These are phyloP conservation scores for Pythium scleroteichum DNA, from an alignment of 352 stramenopile genomes.

Conservation along the genomic window DNA sequence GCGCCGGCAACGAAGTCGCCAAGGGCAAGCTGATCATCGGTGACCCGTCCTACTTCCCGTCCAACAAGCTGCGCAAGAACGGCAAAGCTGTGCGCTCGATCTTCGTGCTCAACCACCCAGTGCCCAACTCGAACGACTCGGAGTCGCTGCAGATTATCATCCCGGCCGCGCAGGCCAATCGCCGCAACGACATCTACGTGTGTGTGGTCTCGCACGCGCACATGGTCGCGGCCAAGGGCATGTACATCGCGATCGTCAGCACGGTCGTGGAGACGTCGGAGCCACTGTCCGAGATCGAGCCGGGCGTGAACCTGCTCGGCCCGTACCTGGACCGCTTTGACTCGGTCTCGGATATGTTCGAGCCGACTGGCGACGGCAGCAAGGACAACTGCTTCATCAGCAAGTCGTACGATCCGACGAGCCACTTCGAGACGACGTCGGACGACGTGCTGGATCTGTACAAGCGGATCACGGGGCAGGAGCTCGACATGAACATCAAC, in stretches of 20 bases:
- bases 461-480: slow-evolving; percentile 97
- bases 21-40: slow-evolving; percentile 98
- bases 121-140: slow-evolving; percentile 96
- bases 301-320: slow-evolving; percentile 95
- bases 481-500: slow-evolving; percentile 98
- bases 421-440: slow-evolving; percentile 98
- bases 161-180: slow-evolving; percentile 93
- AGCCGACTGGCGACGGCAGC: slow-evolving; percentile 90
- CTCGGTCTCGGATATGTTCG: slow-evolving; percentile 94
- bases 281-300: slow-evolving; percentile 94
- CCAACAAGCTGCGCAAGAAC: slow-evolving; percentile 91
- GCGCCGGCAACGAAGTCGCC: slow-evolving; percentile 93
- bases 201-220: slow-evolving; percentile 95
- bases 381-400: slow-evolving; percentile 98
- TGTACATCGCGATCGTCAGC: slow-evolving; percentile 99
- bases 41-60: slow-evolving; percentile 98
- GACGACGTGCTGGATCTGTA: slow-evolving; percentile 98
- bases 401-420: slow-evolving; percentile 90
- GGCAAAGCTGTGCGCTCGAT: slow-evolving; percentile 98
- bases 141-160: slow-evolving; percentile 99
- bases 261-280: slow-evolving; percentile 97
- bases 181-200: slow-evolving; percentile 99
- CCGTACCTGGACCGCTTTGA: slow-evolving; percentile 97
- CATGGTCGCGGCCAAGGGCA: slow-evolving; percentile 94
- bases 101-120: slow-evolving; percentile 98